Base-by-base conservation (phyloP, 1,284 basidiomycete genomes). In the Tylopilus orsonianus region DNA sequence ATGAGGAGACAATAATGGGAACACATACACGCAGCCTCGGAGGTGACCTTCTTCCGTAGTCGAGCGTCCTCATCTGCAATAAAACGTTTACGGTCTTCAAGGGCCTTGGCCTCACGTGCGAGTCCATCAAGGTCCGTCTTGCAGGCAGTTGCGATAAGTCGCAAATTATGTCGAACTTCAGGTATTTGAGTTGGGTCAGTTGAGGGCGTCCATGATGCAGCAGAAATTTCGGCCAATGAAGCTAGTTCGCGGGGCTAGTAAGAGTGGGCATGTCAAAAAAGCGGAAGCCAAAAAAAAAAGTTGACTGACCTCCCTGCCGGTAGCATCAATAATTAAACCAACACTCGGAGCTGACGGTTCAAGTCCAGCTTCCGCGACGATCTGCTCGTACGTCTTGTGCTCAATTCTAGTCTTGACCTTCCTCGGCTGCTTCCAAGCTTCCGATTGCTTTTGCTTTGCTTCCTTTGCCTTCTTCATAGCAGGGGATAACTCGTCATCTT, bases 341-440 rank as follows among this genome's bases (percentile, higher is more conserved):
- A 93, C 67, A 1, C 84, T 83, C 4, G 83, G 58, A 5, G 71
- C 58, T 3, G 75, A 60, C 2, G 75, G 71, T 30, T 84, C 79
- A 53, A 79, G 74, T 0, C 87, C 89, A 18, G 87, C 84, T 65
- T 95, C 93, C 3, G 88, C 87, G 38, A 97, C 66, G 48, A 97
- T 90, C 67, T 98, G 83, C 67, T 98, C 95, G 62, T 97, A 97
- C 0, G 93, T 93, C 75, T 94, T 95, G 72, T 96, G 92, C 62
- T 93, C 85, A 22, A 94, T 75, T 68, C 83, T 90, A 23, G 80
- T 82, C 71, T 93, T 97, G 50, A 83, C 75, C 64, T 88, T 93
- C 74, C 82, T 90, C 16, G 90, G 85, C 55, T 81, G 85, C 71
- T 87, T 92, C 85, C 88, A 90, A 1, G 77, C 80, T 39, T 89